A percentile compares a stretch with the other conserved stretches of the same genome.
Evolutionary conservation across 805 yeast genomes (phyloP).

Genomic region (Lipomyces yamanashiensis): DNA sequence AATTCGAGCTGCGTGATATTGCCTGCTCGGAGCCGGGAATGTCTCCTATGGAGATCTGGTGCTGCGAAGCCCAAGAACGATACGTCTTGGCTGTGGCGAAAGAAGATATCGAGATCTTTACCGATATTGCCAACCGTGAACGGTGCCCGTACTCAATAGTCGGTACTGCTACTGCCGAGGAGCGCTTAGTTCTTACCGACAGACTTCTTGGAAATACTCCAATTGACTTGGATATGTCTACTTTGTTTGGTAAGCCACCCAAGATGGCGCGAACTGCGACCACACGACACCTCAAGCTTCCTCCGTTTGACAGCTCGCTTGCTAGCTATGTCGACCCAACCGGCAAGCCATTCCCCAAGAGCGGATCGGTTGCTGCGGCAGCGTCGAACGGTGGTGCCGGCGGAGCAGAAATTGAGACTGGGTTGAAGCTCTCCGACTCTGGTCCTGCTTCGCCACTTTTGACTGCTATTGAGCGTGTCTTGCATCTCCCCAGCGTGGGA

Average conservation of each 20-base stretch:
- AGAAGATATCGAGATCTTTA: slow-evolving; percentile 71
- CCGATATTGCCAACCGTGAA: slow-evolving; percentile 86
- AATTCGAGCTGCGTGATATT: slow-evolving; percentile 86
- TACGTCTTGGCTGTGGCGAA: slow-evolving; percentile 92
- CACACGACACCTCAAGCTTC: slow-evolving; percentile 59
- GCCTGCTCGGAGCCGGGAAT: slow-evolving; percentile 93
- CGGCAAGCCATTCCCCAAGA: slow-evolving; percentile 12
- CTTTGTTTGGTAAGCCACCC: slow-evolving; percentile 96
- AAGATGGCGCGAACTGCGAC: slow-evolving; percentile 80
- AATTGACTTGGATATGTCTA: slow-evolving; percentile 93
- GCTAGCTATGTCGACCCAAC: slow-evolving; percentile 39
- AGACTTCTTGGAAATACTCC: slow-evolving; percentile 78
- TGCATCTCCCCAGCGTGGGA: slow-evolving; percentile 91
- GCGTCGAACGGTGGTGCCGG: slow-evolving; percentile 9
- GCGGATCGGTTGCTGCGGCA: background rate
- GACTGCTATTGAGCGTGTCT: slow-evolving; percentile 76
- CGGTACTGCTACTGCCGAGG: slow-evolving; percentile 89
- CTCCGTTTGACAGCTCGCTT: slow-evolving; percentile 44
- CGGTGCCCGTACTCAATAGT: slow-evolving; percentile 96
- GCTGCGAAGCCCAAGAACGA: slow-evolving; percentile 99
- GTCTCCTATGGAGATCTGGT: slow-evolving; percentile 99
- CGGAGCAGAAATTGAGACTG: slow-evolving; percentile 11
- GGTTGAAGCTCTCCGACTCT: slow-evolving; percentile 13
- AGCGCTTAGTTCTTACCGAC: slow-evolving; percentile 81
- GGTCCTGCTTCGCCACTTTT: slow-evolving; percentile 32